Base-by-base conservation (phyloP, 2,329 filamentous ascomycete genomes). In the Monosporascus cannonballus region DNA sequence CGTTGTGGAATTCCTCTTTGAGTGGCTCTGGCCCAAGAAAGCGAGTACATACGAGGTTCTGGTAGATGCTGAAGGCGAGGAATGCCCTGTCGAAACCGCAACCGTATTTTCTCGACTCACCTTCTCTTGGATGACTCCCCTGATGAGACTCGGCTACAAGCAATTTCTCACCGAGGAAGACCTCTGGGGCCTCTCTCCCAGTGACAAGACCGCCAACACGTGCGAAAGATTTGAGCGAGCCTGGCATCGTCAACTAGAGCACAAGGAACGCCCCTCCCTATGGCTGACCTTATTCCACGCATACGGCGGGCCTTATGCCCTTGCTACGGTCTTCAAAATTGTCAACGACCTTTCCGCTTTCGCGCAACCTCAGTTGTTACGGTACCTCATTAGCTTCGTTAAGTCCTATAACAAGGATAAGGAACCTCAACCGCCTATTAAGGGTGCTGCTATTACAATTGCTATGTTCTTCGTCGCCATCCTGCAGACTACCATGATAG, bases 101-200 rank as follows among this genome's bases (percentile, higher is more conserved):
- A 91, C 93, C 55, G 78, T 97, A 50, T 99, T 99, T 73, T 96
- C 93, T 4, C 84, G 89, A 49, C 79, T 99, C 46, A 96, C 93
- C 0, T 99, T 99, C 70, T 86, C 88, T 51, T 99, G 94, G 94
- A 96, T 99, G 93, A 97, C 94, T 0, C 92, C 94, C 0, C 75
- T 99, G 81, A 99, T 99, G 94, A 91, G 85, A 66, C 87, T 87
- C 66, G 94, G 94, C 1, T 97, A 99, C 75, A 89, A 87, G 65
- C 84, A 92, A 54, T 99, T 85, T 68, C 77, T 99, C 56, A 96
- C 91, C 1, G 91, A 97, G 68, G 90, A 96, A 58, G 93, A 99
- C 69, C 79, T 99, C 24, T 99, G 95, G 95, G 93, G 90, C 55
- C 76, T 99, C 53, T 83, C 91, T 41, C 86, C 84, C 64, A 76